phyloP scores from a whole-genome alignment of 345 rosid genomes.

The Euclidium syriacum region DNA sequence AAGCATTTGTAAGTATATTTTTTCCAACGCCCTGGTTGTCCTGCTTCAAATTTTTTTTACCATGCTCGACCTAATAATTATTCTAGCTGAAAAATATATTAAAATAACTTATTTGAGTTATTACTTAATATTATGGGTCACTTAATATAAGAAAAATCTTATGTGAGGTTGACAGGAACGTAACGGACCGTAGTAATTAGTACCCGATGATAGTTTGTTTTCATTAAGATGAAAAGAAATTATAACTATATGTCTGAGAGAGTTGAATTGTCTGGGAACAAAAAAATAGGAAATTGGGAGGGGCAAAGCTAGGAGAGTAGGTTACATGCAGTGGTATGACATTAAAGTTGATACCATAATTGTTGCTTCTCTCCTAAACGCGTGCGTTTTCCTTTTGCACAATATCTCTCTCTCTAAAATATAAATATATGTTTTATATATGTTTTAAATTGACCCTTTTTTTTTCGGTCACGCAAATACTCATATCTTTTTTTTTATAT shows the following conservation, averaged over 20 bases:
- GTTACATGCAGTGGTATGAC: conserved; percentile 32
- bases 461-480: neutral
- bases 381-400: conserved; percentile 24
- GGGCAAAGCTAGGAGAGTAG: conserved; percentile 26
- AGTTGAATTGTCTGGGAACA: neutral
- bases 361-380: conserved; percentile 28
- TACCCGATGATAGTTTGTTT: neutral
- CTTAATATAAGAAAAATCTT: neutral
- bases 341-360: conserved; percentile 29
- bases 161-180: neutral
- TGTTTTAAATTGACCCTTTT: neutral
- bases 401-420: conserved; percentile 1
- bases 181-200: neutral
- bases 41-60: no score
- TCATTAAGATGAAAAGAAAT: neutral
- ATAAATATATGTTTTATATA: neutral
- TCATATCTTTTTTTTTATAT: no score
- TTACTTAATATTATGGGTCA: no score
- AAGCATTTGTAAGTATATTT: no score
- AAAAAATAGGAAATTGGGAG: neutral
- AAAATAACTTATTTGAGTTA: no score
- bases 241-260: neutral
- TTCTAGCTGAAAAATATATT: no score
- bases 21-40: no score
- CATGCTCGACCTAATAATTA: no score